Percentiles rank a stretch among this genome's conserved stretches.
Conservation (phyloP, 2,329 filamentous ascomycete genomes). For the Ophiostoma ips region DNA sequence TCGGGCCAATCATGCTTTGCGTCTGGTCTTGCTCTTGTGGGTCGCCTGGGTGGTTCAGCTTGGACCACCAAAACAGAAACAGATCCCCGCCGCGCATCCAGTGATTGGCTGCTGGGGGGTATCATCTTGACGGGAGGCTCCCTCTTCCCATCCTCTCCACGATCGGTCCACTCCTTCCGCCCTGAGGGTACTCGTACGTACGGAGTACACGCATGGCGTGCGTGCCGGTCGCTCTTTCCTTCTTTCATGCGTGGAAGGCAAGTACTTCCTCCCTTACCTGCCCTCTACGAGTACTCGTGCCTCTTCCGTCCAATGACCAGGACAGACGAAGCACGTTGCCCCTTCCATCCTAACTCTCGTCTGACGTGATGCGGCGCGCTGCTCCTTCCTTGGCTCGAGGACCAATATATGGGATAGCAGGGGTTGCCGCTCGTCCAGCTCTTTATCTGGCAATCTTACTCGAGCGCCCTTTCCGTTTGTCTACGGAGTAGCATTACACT, state of each 20-base stretch:
- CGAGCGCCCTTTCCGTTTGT: not conserved
- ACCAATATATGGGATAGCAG: no score
- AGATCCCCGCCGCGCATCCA: not conserved
- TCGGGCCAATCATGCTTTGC: conserved; percentile 1
- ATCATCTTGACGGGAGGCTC: not conserved
- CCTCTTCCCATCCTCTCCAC: not conserved
- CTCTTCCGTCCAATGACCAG: no score
- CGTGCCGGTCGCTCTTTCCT: not conserved
- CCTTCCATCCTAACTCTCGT: not conserved
- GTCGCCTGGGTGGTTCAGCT: not conserved
- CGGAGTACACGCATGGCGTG: no score
- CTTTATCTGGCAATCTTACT: not conserved
- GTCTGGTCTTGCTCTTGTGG: not conserved
- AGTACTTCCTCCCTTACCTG: no score
- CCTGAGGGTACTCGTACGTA: no score
- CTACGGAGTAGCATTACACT: not conserved
- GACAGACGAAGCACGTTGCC: not conserved
- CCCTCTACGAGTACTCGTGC: no score
- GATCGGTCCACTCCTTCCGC: no score
- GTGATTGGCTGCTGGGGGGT: not conserved
- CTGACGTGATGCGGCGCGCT: no score
- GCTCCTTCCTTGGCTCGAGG: not conserved
- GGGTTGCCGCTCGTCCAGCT: no score
- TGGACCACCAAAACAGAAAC: not conserved
- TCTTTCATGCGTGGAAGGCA: not conserved